Evolutionary conservation across 495 filamentous ascomycete genomes (phyloP), one percentile per base, ranked within the genome.

Genomic region (Penicillium atrosanguineum): DNA sequence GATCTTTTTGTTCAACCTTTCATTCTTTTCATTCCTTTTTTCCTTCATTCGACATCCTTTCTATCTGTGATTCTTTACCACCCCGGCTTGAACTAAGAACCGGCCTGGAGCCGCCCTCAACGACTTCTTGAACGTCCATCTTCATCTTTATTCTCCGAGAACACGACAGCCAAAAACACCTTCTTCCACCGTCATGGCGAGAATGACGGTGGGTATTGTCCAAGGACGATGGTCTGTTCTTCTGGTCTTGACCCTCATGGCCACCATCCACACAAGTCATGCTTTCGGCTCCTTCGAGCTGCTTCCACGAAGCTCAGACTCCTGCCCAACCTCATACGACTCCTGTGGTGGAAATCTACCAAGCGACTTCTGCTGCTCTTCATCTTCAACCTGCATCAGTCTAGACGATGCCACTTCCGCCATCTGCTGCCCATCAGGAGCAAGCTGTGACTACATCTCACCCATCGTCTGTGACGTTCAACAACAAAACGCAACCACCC

Each of bases 351-450:
- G 70, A 20, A 74, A 73, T 8, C 74, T 93, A 15, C 87, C 89
- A 2, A 71, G 74, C 37, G 73, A 82, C 64, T 95, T 95, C 74
- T 95, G 90, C 74, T 96, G 91, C 67, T 72, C 82, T 7, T 59
- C 75, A 16, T 70, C 65, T 3, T 71, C 81, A n/a, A 81, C 68
- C 19, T 96, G 91, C 64, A 65, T 85, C 37, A 59, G 75, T 26
- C 73, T 94, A 29, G 88, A 90, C 51, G 78, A 70, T 40, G 77
- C 73, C 29, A 88, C 81, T 12, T 87, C 89, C 1, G 78, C 85
- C 4, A 77, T 95, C 18, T 96, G 91, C 74, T 96, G 91, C 66
- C 89, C 89, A 7, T 50, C 69, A 3, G 84, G 82, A 2, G 52
- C 61, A 12, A 73, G 76, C 59, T 96, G 91, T 70, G 52, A 69